These are phyloP conservation scores for Mrakia blollopis DNA, from an alignment of 768 basidiomycete species.

Conservation along the genomic window DNA sequence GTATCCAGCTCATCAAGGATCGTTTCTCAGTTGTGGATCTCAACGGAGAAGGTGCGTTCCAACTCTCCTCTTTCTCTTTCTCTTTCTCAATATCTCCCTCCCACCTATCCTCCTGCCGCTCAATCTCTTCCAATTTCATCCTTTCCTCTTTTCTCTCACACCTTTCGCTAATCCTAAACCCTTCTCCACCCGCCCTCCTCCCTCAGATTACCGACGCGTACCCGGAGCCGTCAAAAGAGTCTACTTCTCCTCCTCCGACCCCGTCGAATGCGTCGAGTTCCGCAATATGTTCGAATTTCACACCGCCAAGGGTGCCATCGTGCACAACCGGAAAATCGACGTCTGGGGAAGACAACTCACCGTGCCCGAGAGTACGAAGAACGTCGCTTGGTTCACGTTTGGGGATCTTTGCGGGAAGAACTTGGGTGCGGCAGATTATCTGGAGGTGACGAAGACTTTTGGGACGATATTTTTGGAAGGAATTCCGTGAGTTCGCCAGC, in stretches of 20 bases:
- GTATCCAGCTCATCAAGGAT: constrained; percentile 85
- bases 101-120: background rate
- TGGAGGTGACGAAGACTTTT: constrained; percentile 86
- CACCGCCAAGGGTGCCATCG: constrained; percentile 51
- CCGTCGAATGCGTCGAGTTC: constrained; percentile 63
- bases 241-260: constrained; percentile 76
- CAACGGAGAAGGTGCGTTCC: constrained; percentile 50
- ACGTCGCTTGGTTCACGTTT: constrained; percentile 81
- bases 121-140: background rate
- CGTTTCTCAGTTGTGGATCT: constrained; percentile 84
- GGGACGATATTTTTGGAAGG: constrained; percentile 76
- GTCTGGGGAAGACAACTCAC: constrained; percentile 86
- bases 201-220: constrained; percentile 83
- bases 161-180: background rate
- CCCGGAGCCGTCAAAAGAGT: constrained; percentile 89
- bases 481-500: background rate
- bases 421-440: constrained; percentile 88
- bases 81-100: background rate
- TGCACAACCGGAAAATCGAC: constrained; percentile 59
- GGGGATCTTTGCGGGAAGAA: constrained; percentile 80
- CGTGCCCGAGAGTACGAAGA: constrained; percentile 73
- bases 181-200: background rate
- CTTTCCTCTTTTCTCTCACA: background rate
- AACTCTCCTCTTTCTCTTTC: background rate
- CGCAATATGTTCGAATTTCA: constrained; percentile 76